A percentile compares a stretch with the other conserved stretches of the same genome.
phyloP scores from a whole-genome alignment of 306 rosid genomes.

The Benincasa hispida region DNA sequence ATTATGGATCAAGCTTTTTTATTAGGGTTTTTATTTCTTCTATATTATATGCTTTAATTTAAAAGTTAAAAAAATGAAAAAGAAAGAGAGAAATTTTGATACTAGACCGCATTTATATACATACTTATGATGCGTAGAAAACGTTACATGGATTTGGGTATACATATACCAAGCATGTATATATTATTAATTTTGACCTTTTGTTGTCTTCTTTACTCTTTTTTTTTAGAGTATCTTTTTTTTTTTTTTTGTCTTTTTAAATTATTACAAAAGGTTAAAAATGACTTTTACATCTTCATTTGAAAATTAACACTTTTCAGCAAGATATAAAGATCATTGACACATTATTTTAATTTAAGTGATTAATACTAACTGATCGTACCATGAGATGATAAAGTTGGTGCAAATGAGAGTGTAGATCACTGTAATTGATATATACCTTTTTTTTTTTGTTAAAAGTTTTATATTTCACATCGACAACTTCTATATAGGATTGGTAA shows the following conservation, averaged over 20 bases:
- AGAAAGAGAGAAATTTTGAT: not conserved
- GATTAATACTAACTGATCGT: not conserved
- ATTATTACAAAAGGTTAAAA: not conserved
- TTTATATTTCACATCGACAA: no score
- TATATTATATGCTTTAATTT: no score
- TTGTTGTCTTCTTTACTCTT: not conserved
- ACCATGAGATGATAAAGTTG: not conserved
- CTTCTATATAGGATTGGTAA: no score
- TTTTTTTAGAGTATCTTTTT: no score
- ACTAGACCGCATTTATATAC: not conserved
- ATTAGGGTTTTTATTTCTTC: not conserved
- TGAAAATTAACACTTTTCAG: not conserved
- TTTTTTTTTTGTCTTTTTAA: not conserved
- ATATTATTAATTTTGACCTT: not conserved
- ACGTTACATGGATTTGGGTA: not conserved
- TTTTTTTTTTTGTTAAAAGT: no score
- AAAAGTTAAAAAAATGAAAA: not conserved
- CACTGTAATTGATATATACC: no score
- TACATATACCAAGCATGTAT: not conserved
- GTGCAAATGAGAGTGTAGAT: no score
- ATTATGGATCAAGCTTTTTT: not conserved
- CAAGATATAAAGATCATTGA: not conserved
- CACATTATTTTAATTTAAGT: not conserved
- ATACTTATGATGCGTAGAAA: not conserved
- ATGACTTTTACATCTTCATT: not conserved